Percentiles rank a stretch among this genome's conserved stretches.
Conservation (phyloP, 495 filamentous ascomycete species). For the Pyrenopolyporus hunteri region DNA sequence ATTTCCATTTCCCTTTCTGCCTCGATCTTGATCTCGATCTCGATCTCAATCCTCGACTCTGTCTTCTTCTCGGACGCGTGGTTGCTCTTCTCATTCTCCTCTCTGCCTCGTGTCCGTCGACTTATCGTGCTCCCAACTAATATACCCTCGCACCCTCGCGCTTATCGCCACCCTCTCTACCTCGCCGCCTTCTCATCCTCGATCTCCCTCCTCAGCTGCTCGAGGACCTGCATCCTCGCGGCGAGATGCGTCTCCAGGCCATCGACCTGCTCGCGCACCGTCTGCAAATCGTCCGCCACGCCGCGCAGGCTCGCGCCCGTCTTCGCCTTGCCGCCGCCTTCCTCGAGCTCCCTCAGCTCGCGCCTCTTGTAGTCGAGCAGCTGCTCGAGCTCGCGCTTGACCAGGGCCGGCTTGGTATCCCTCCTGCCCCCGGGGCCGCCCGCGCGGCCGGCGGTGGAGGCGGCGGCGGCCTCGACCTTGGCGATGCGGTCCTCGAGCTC, state of each 20-base stretch:
- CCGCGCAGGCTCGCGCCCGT: constrained; percentile 64
- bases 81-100: not conserved
- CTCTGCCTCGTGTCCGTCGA: not conserved
- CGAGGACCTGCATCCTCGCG: constrained; percentile 62
- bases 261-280: constrained; percentile 78
- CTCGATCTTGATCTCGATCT: no score
- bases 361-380: constrained; percentile 80
- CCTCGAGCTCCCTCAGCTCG: constrained; percentile 72
- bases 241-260: constrained; percentile 69
- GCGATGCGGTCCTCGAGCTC: constrained; percentile 87
- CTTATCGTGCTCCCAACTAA: not conserved
- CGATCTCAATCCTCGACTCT: not conserved
- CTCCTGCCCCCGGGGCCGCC: constrained; percentile 59
- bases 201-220: constrained; percentile 63
- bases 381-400: constrained; percentile 92
- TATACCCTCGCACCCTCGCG: not conserved
- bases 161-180: constrained; percentile 19
- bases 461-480: constrained; percentile 71
- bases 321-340: constrained; percentile 72
- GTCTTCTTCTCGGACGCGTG: not conserved
- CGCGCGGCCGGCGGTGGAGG: constrained; percentile 59
- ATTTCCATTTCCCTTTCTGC: no score
- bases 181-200: constrained; percentile 66
- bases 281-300: constrained; percentile 71
- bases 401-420: constrained; percentile 77